A percentile compares a stretch with the other conserved stretches of the same genome.
phyloP scores from a whole-genome alignment of 352 stramenopile species.

The Phytophthora megakarya region DNA sequence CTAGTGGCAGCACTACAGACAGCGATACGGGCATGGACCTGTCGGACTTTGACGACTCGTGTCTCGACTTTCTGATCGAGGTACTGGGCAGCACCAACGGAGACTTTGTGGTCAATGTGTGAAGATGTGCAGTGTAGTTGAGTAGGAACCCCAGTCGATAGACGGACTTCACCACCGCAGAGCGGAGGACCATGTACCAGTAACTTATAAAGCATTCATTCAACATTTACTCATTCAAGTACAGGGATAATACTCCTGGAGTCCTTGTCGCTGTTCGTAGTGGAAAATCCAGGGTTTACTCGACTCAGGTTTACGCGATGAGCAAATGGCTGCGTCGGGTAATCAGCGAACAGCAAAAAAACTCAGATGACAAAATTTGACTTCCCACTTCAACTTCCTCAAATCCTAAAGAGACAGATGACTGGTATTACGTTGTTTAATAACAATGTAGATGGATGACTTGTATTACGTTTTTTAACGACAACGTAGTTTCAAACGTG shows the following conservation, averaged over 20 bases:
- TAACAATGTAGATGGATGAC: too few relatives aligned
- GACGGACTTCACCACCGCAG: conserved; percentile 11
- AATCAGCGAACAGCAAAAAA: conserved; percentile 16
- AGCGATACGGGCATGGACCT: conserved; percentile 32
- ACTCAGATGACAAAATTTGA: too few relatives aligned
- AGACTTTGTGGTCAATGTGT: conserved; percentile 29
- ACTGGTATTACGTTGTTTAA: too few relatives aligned
- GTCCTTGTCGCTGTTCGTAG: conserved; percentile 7
- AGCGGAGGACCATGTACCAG: not conserved
- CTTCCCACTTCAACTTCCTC: conserved; percentile 11
- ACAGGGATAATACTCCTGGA: not conserved
- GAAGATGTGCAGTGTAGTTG: conserved; percentile 13
- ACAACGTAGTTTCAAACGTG: too few relatives aligned
- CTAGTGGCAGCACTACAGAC: conserved; percentile 21
- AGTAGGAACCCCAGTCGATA: conserved; percentile 24
- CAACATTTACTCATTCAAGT: not conserved
- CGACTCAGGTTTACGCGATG: not conserved
- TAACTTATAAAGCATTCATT: conserved; percentile 25
- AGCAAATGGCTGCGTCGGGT: conserved; percentile 3
- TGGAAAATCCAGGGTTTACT: conserved; percentile 7
- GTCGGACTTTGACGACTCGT: conserved; percentile 48
- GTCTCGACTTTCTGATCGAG: conserved; percentile 49
- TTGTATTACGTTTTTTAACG: too few relatives aligned
- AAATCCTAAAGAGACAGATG: too few relatives aligned
- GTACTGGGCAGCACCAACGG: conserved; percentile 27